Conservation (phyloP, 129 eudicot genomes). For the Chrysanthemum makinoi region DNA sequence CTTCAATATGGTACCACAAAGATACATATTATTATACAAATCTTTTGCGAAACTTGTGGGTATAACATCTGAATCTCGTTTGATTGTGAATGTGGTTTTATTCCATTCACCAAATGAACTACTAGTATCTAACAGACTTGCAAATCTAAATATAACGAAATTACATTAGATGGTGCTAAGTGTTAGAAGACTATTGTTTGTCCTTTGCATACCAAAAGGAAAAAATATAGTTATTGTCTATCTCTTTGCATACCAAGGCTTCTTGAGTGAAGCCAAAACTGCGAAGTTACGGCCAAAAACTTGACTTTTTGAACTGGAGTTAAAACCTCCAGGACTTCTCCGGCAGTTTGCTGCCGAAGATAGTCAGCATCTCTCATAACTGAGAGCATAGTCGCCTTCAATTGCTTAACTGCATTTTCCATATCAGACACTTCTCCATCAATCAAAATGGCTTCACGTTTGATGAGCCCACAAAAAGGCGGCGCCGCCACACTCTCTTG, state of each 20-base stretch:
- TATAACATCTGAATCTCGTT: no score
- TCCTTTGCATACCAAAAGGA: neutral
- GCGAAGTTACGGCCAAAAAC: slow-evolving; percentile 34
- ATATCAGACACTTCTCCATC: slow-evolving; percentile 40
- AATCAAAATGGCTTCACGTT: slow-evolving; percentile 30
- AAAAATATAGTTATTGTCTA: neutral
- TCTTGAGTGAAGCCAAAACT: slow-evolving; percentile 39
- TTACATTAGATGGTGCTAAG: no score
- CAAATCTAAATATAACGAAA: no score
- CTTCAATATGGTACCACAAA: no score
- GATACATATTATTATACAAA: no score
- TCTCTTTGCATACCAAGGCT: slow-evolving; percentile 43
- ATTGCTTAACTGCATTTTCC: slow-evolving; percentile 27
- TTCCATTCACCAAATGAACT: no score
- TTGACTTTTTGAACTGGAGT: slow-evolving; percentile 32
- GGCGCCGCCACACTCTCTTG: slow-evolving; percentile 58
- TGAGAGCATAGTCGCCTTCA: slow-evolving; percentile 39
- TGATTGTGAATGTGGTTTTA: no score
- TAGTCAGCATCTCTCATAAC: slow-evolving; percentile 40
- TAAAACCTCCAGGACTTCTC: slow-evolving; percentile 37
- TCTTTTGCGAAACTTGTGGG: no score
- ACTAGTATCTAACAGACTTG: no score
- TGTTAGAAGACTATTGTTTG: no score
- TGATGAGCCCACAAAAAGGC: slow-evolving; percentile 29
- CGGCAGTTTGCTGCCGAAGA: slow-evolving; percentile 33